phyloP scores from a whole-genome alignment of 2,329 filamentous ascomycete genomes.

The Fusarium sp. region DNA sequence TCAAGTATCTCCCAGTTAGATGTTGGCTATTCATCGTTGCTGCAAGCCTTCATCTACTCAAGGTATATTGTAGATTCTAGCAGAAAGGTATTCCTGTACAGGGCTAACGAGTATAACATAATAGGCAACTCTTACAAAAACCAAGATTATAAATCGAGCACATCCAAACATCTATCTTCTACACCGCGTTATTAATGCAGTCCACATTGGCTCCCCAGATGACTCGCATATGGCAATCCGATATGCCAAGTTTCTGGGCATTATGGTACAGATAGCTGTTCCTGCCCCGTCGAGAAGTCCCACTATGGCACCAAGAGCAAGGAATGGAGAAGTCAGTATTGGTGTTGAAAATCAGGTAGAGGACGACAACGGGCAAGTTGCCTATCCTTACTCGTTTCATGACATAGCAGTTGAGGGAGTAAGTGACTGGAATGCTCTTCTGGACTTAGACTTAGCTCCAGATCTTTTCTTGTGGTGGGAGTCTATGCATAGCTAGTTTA shows the following conservation, averaged over 20 bases:
- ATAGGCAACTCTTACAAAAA: background rate
- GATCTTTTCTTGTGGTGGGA: background rate
- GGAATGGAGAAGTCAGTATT: rapidly evolving
- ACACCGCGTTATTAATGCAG: background rate
- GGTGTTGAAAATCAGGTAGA: rapidly evolving
- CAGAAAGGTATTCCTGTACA: rapidly evolving
- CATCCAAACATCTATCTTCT: background rate
- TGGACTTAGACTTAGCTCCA: background rate
- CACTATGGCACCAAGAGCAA: background rate
- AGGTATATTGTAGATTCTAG: background rate
- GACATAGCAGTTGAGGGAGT: background rate
- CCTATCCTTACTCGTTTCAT: background rate
- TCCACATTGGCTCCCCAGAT: background rate
- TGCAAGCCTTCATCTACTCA: background rate
- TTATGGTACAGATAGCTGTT: background rate
- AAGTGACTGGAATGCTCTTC: background rate
- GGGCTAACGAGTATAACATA: background rate
- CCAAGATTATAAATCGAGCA: background rate
- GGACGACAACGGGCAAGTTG: background rate
- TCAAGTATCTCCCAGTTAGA: background rate
- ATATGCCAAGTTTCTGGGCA: background rate
- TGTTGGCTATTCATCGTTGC: background rate
- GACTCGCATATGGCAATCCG: background rate
- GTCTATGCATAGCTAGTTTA: background rate
- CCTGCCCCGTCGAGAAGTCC: background rate